phyloP scores from a whole-genome alignment of 495 filamentous ascomycete genomes.

The Aspergillus nidulans region DNA sequence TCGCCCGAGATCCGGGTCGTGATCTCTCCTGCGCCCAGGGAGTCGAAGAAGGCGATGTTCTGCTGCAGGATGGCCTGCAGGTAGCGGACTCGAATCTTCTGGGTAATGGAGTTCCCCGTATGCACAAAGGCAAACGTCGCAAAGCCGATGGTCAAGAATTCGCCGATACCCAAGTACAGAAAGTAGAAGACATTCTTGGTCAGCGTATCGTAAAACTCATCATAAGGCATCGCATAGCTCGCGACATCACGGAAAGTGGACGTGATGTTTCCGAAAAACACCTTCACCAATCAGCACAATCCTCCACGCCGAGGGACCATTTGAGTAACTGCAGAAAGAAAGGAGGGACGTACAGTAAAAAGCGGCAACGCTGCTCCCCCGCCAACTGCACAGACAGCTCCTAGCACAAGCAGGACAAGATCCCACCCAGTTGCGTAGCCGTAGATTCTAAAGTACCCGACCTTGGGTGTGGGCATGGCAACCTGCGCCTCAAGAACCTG shows the following conservation, averaged over 20 bases:
- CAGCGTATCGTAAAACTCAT: constrained; percentile 57
- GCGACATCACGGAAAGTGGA: constrained; percentile 67
- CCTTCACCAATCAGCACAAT: constrained; percentile 18
- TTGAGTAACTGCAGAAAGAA: not conserved
- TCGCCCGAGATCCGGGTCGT: constrained; percentile 89
- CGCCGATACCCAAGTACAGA: constrained; percentile 78
- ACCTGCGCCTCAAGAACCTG: constrained; percentile 68
- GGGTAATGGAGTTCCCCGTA: constrained; percentile 80
- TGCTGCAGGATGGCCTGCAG: constrained; percentile 78
- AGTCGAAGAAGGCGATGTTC: constrained; percentile 91
- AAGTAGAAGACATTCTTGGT: constrained; percentile 74
- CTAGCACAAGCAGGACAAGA: constrained; percentile 61
- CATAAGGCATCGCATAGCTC: constrained; percentile 36
- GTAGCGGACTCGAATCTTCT: constrained; percentile 79
- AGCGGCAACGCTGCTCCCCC: constrained; percentile 79
- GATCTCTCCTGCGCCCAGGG: constrained; percentile 84
- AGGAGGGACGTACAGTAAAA: constrained; percentile 65
- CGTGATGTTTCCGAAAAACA: constrained; percentile 72
- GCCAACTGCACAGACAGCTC: constrained; percentile 61
- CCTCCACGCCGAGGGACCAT: not conserved
- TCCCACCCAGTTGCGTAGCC: constrained; percentile 76
- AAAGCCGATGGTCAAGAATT: constrained; percentile 76
- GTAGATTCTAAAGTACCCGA: constrained; percentile 64
- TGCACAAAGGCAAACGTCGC: constrained; percentile 88
- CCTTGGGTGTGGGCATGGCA: constrained; percentile 58